phyloP scores from a whole-genome alignment of 441 rosid species.

The Pelargonium fulgidum region DNA sequence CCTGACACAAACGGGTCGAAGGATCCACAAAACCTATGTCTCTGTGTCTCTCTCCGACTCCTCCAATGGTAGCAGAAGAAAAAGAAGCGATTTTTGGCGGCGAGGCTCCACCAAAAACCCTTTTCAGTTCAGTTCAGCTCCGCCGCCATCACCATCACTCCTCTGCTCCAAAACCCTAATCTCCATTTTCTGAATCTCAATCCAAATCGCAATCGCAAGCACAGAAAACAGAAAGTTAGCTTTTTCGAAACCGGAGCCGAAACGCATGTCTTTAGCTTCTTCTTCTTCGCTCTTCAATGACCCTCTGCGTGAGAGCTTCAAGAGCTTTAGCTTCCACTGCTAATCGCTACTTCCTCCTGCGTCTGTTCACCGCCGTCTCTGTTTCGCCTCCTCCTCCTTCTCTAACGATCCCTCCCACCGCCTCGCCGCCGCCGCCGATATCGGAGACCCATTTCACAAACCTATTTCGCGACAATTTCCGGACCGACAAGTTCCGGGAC shows the following conservation, averaged over 20 bases:
- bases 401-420: constrained; percentile 5
- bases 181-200: neutral
- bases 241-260: neutral
- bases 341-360: constrained; percentile 23
- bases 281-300: constrained; percentile 33
- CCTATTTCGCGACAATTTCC: constrained; percentile 35
- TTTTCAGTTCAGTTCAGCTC: neutral
- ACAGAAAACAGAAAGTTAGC: too few relatives aligned
- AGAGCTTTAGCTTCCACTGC: constrained; percentile 34
- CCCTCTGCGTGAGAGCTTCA: constrained; percentile 44
- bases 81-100: constrained; percentile 1
- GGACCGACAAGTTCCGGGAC: constrained; percentile 32
- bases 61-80: neutral
- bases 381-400: constrained; percentile 7
- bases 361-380: constrained; percentile 24
- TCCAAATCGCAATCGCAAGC: too few relatives aligned
- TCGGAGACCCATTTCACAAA: constrained; percentile 34
- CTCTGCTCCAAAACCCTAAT: constrained; percentile 1
- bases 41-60: neutral
- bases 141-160: too few relatives aligned
- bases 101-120: constrained; percentile 1
- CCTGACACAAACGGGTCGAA: neutral
- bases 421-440: neutral
- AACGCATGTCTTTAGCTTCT: constrained; percentile 8
- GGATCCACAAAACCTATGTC: neutral